A percentile compares a stretch with the other conserved stretches of the same genome.
Conservation (phyloP, 2,329 filamentous ascomycete genomes). For the Hypoxylon rubiginosum region DNA sequence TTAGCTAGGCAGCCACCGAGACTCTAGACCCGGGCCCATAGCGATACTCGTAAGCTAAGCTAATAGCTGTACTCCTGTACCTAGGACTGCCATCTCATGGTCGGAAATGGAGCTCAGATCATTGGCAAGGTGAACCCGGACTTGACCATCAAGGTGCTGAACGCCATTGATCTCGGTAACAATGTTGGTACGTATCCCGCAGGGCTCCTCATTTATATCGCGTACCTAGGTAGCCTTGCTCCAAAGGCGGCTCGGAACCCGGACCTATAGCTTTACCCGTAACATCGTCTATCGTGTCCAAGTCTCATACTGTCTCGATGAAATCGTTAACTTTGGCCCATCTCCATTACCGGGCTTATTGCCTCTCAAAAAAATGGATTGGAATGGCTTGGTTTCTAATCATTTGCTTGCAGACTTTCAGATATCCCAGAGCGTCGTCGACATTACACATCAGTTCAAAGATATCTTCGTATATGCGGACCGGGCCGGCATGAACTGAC, state of each 20-base stretch:
- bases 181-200: slow-evolving; percentile 71
- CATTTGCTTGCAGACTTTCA: slow-evolving; percentile 73
- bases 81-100: slow-evolving; percentile 78
- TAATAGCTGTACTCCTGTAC: slow-evolving; percentile 10
- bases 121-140: slow-evolving; percentile 85
- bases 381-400: slow-evolving; percentile 23
- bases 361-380: neutral
- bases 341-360: neutral
- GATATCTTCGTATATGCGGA: slow-evolving; percentile 79
- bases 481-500: slow-evolving; percentile 53
- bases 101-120: slow-evolving; percentile 79
- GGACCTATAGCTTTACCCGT: neutral
- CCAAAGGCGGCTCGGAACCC: neutral
- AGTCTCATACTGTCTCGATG: neutral
- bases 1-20: neutral
- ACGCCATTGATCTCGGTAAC: slow-evolving; percentile 76
- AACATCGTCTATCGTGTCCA: neutral
- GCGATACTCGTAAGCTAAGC: neutral
- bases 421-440: slow-evolving; percentile 83
- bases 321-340: neutral
- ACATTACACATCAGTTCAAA: slow-evolving; percentile 85
- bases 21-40: neutral
- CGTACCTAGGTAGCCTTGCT: slow-evolving; percentile 5
- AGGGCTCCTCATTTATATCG: neutral
- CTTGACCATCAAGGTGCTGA: slow-evolving; percentile 77